Conservation (phyloP, 2,329 filamentous ascomycete genomes). For the Lachnellula occidentalis region DNA sequence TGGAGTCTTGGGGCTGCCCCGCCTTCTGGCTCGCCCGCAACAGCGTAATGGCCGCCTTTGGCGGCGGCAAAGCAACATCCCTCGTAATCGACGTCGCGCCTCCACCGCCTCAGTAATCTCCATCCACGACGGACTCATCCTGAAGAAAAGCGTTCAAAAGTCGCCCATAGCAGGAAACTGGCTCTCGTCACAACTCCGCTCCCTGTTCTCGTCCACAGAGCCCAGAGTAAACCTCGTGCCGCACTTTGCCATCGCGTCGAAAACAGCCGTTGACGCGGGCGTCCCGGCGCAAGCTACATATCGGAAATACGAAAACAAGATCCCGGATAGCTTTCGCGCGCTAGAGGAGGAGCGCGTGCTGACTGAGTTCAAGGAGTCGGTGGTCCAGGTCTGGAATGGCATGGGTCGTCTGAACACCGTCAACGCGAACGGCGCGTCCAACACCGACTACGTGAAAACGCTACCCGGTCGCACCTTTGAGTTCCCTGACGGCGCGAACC, state of each 20-base stretch:
- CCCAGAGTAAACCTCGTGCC: slow-evolving; percentile 70
- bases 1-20: slow-evolving; percentile 94
- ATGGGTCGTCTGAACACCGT: slow-evolving; percentile 57
- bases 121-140: slow-evolving; percentile 88
- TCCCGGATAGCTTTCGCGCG: slow-evolving; percentile 66
- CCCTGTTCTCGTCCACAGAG: slow-evolving; percentile 66
- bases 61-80: slow-evolving; percentile 86
- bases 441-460: slow-evolving; percentile 68
- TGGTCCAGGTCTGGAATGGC: slow-evolving; percentile 88
- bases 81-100: slow-evolving; percentile 86
- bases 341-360: slow-evolving; percentile 90
- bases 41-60: slow-evolving; percentile 85
- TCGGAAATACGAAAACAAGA: slow-evolving; percentile 59
- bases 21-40: slow-evolving; percentile 91
- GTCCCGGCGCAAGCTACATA: slow-evolving; percentile 71
- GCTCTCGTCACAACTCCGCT: slow-evolving; percentile 81
- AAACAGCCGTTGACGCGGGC: slow-evolving; percentile 82
- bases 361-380: slow-evolving; percentile 95
- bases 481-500: slow-evolving; percentile 95
- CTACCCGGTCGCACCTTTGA: slow-evolving; percentile 86
- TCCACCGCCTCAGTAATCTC: slow-evolving; percentile 84
- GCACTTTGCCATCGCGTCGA: slow-evolving; percentile 82
- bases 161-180: slow-evolving; percentile 85
- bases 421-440: slow-evolving; percentile 49
- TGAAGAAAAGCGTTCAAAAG: slow-evolving; percentile 83